Evolutionary conservation across 768 basidiomycete species (phyloP).

Genomic region (Leccinum subgranulosum): DNA sequence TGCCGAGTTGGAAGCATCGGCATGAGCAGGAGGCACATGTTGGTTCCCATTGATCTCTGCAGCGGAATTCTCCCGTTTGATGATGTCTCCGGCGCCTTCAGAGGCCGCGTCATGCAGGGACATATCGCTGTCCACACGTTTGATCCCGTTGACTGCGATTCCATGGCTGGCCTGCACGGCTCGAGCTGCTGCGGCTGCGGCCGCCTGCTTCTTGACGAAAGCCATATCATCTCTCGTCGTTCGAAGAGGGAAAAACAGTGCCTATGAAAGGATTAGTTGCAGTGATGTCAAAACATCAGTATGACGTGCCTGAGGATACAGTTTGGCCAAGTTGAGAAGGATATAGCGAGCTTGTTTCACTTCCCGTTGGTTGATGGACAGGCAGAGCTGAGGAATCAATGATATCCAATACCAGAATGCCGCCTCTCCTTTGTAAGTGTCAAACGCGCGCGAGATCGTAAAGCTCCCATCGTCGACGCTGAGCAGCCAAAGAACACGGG

Average conservation of each 20-base stretch:
- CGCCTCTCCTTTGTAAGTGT: constrained; percentile 93
- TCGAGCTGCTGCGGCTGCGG: constrained; percentile 33
- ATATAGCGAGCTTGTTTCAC: constrained; percentile 90
- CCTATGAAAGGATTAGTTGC: constrained; percentile 44
- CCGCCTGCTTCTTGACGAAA: constrained; percentile 42
- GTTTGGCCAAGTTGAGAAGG: constrained; percentile 83
- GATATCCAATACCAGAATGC: constrained; percentile 99
- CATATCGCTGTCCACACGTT: constrained; percentile 31
- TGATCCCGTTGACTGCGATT: constrained; percentile 20
- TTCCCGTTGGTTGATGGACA: constrained; percentile 88
- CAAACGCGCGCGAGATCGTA: constrained; percentile 78
- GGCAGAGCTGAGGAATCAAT: constrained; percentile 87
- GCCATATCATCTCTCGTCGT: constrained; percentile 75
- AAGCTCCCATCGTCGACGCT: constrained; percentile 81
- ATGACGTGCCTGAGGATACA: constrained; percentile 80
- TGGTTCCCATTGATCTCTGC: constrained; percentile 27
- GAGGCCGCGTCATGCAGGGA: constrained; percentile 27
- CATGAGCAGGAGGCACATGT: constrained; percentile 14
- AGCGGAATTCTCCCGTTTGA: constrained; percentile 19
- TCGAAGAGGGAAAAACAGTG: constrained; percentile 91
- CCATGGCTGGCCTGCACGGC: constrained; percentile 35
- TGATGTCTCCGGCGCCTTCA: constrained; percentile 28
- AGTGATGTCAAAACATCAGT: background rate
- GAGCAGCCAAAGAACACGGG: constrained; percentile 93
- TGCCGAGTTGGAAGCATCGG: constrained; percentile 13